phyloP scores from a whole-genome alignment of 2,329 filamentous ascomycete species.

The Pestalotiopsis sp. region DNA sequence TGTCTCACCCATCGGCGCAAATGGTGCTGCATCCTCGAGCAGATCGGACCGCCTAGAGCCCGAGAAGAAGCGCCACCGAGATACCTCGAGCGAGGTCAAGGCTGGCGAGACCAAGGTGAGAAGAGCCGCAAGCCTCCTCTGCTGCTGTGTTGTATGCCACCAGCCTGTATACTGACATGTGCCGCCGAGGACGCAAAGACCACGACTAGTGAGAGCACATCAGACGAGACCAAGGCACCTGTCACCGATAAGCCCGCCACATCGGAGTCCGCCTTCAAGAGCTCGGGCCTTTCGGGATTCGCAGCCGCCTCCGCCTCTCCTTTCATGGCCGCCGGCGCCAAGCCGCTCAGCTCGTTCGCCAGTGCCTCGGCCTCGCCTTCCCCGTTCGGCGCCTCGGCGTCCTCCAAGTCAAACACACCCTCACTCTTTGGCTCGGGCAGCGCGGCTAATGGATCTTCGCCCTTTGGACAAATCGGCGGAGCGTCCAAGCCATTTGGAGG shows the following conservation, averaged over 20 bases:
- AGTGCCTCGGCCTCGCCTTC: constrained; percentile 42
- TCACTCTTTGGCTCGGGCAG: constrained; percentile 49
- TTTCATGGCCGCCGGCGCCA: constrained; percentile 23
- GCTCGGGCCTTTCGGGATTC: constrained; percentile 57
- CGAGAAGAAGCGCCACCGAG: constrained; percentile 65
- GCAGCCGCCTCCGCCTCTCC: constrained; percentile 59
- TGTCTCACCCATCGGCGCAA: constrained; percentile 41
- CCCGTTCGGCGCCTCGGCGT: constrained; percentile 33
- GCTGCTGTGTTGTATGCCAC: not conserved
- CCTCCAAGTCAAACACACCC: constrained; percentile 38
- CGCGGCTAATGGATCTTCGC: constrained; percentile 26
- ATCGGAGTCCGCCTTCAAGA: constrained; percentile 62
- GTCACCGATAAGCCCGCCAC: constrained; percentile 22
- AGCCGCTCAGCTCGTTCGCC: constrained; percentile 42
- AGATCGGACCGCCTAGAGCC: constrained; percentile 57
- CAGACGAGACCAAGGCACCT: constrained; percentile 17
- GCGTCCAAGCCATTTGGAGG: constrained; percentile 32
- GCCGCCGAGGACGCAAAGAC: constrained; percentile 13
- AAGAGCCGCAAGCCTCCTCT: not conserved
- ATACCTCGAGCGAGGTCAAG: constrained; percentile 42
- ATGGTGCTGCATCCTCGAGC: constrained; percentile 40
- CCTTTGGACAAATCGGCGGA: constrained; percentile 28
- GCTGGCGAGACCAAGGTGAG: constrained; percentile 33
- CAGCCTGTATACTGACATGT: not conserved
- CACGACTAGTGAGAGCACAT: not conserved